Evolutionary conservation across 108 stramenopile species (phyloP), one percentile per base, ranked within the genome.

Genomic region (Nannochloropsis gaditana): DNA sequence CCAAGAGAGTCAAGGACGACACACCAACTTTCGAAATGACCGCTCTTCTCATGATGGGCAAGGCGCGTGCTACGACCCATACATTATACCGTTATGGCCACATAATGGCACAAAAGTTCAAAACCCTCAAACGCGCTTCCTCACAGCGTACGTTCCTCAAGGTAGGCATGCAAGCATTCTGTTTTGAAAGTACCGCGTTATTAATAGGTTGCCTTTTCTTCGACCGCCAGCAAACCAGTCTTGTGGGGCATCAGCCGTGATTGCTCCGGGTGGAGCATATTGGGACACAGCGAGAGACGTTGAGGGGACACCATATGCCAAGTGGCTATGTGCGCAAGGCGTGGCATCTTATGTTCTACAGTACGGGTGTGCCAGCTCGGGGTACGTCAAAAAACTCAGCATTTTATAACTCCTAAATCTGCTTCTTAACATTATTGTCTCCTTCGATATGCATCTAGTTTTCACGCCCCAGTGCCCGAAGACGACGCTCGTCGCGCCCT

Each of bases 211-310:
- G 31, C 31, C 31, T 31, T 31, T 31, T 31, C 31, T 31, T 31
- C 31, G 31, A 31, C 31, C 31, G 31, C 31, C 31, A 6, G 59
- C 59, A 2, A n/a, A 15, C 59, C 15, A 73, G 15, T 73, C 59
- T 15, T n/a, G 19, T n/a, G 59, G 59, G n/a, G n/a, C 59, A 15
- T 73, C 59, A n/a, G 59, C n/a, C 59, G 59, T 73, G 19, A 73
- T 73, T 73, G 59, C 59, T n/a, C 59, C 59, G 15, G 59, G 59
- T 15, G 59, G 59, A n/a, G 59, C 59, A n/a, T 73, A 73, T n/a
- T 73, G 59, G 59, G n/a, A n/a, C n/a, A 73, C n/a, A n/a, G 59
- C 59, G 15, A 73, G 19, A 5, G n/a, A 3, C n/a, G 19, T n/a
- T 15, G 59, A 73, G n/a, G 59, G 59, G 59, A 73, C 59, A n/a